Evolutionary conservation across 768 basidiomycete genomes (phyloP).

Genomic region (Phaeotremella fagi): DNA sequence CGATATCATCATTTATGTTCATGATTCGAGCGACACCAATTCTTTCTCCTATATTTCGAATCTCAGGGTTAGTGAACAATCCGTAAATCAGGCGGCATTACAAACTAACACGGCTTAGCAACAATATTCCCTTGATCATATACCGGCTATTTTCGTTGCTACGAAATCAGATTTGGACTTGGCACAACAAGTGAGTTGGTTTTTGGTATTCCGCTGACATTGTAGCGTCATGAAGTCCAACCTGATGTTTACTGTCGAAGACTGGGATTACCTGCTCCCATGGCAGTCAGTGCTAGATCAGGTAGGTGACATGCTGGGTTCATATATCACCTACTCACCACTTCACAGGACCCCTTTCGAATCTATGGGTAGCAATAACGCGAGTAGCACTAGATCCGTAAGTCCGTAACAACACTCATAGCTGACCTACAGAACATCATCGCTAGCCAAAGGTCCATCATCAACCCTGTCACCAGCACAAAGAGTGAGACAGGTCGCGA

Average conservation of each 20-base stretch:
- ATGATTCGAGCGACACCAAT: slow-evolving; percentile 97
- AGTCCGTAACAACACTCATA: slow-evolving; percentile 1
- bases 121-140: slow-evolving; percentile 92
- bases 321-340: too few relatives aligned
- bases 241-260: slow-evolving; percentile 94
- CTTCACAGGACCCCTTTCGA: slow-evolving; percentile 32
- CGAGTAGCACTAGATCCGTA: slow-evolving; percentile 45
- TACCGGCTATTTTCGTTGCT: slow-evolving; percentile 95
- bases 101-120: slow-evolving; percentile 56
- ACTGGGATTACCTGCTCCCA: slow-evolving; percentile 83
- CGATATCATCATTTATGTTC: slow-evolving; percentile 91
- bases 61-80: slow-evolving; percentile 63
- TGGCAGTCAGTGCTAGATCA: slow-evolving; percentile 84
- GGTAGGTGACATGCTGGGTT: slow-evolving; percentile 54
- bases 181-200: slow-evolving; percentile 72
- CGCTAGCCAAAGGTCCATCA: slow-evolving; percentile 37
- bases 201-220: not conserved
- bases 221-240: slow-evolving; percentile 91
- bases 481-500: slow-evolving; percentile 26
- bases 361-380: slow-evolving; percentile 45
- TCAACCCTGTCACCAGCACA: slow-evolving; percentile 31
- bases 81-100: not conserved
- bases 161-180: slow-evolving; percentile 97
- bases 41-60: slow-evolving; percentile 98
- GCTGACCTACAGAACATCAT: slow-evolving; percentile 24